Evolutionary conservation across 495 filamentous ascomycete species (phyloP).

Genomic region (Elaphomyces granulatus): DNA sequence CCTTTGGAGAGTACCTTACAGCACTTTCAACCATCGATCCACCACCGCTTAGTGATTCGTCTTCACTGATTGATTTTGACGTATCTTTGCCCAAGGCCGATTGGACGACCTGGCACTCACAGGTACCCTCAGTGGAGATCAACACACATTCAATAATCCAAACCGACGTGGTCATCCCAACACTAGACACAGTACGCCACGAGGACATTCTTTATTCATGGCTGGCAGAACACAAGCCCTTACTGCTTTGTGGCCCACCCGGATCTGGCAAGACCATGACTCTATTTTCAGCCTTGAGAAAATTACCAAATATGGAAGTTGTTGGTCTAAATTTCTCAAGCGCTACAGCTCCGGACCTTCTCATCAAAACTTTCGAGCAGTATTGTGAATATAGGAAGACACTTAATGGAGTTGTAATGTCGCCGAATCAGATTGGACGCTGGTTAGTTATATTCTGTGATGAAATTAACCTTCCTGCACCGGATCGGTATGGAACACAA

Average conservation of each 20-base stretch:
- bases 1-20: constrained; percentile 70
- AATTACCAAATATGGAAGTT: constrained; percentile 95
- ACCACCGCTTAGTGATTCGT: constrained; percentile 53
- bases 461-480: constrained; percentile 97
- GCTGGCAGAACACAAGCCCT: constrained; percentile 95
- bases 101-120: constrained; percentile 86
- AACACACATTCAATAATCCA: constrained; percentile 96
- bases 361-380: constrained; percentile 98
- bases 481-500: constrained; percentile 95
- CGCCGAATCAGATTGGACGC: constrained; percentile 87
- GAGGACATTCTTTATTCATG: constrained; percentile 98
- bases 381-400: constrained; percentile 99
- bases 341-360: constrained; percentile 89
- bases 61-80: constrained; percentile 90
- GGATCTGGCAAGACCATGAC: constrained; percentile 99
- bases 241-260: constrained; percentile 90
- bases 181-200: constrained; percentile 88
- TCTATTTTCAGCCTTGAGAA: constrained; percentile 87
- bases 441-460: constrained; percentile 99
- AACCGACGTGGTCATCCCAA: constrained; percentile 95
- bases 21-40: constrained; percentile 71
- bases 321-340: constrained; percentile 99
- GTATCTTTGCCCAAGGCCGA: constrained; percentile 71
- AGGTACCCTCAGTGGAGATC: constrained; percentile 87
- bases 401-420: constrained; percentile 86